Conservation (phyloP, 805 yeast genomes). For the Candida arabinofermentans region DNA sequence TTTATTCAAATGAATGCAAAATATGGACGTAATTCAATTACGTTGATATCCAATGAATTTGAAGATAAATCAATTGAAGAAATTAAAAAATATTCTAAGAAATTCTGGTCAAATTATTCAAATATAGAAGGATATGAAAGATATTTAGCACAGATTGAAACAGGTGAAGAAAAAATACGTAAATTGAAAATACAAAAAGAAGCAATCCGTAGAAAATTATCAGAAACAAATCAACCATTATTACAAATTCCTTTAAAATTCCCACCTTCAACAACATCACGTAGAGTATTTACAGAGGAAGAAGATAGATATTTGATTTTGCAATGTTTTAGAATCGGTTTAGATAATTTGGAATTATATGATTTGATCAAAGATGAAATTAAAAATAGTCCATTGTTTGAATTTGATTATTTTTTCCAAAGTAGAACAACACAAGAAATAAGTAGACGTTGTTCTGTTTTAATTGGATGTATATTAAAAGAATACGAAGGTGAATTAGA, state of each 20-base stretch:
- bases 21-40: conserved; percentile 74
- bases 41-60: conserved; percentile 70
- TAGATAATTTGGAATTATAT: conserved; percentile 73
- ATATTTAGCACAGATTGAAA: conserved; percentile 73
- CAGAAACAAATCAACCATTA: conserved; percentile 63
- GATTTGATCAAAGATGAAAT: conserved; percentile 76
- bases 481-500: conserved; percentile 47
- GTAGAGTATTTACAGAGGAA: conserved; percentile 74
- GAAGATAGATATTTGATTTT: conserved; percentile 87
- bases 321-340: conserved; percentile 74
- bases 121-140: conserved; percentile 89
- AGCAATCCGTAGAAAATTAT: conserved; percentile 69
- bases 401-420: conserved; percentile 84
- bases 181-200: conserved; percentile 69
- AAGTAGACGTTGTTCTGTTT: conserved; percentile 74
- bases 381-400: conserved; percentile 68
- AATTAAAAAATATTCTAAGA: conserved; percentile 68
- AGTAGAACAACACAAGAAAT: conserved; percentile 76
- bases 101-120: conserved; percentile 75
- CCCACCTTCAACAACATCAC: conserved; percentile 57
- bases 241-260: conserved; percentile 68
- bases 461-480: conserved; percentile 68
- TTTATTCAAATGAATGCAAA: conserved; percentile 72
- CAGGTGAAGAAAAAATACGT: conserved; percentile 80
- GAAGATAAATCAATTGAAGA: conserved; percentile 81